Evolutionary conservation across 164 flowering plant genomes (phyloP), one percentile per base, ranked within the genome.

Genomic region (Protea cynaroides): DNA sequence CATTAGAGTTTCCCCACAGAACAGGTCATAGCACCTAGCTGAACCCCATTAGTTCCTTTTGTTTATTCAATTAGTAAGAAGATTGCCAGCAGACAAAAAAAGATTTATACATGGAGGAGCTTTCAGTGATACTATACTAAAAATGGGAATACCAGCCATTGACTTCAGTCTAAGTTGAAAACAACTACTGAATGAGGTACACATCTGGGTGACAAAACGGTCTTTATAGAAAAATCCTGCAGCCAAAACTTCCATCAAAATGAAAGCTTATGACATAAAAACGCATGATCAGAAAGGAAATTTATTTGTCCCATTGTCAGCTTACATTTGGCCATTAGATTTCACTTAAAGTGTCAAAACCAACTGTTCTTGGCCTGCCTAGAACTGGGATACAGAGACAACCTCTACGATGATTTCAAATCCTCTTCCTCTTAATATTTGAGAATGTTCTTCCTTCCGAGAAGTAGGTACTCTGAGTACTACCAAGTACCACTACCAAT

Each of bases 391-490:
- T 15, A 7, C n/a, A 43, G 44, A 46, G 47, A 44, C n/a, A n/a
- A 60, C 22, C 25, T 24, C 25, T 12, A 52, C 10, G 23, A 34
- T n/a, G n/a, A 1, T 7, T 25, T 87, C 80, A 86, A 19, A 76
- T 76, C 72, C 81, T 83, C n/a, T n/a, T n/a, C n/a, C n/a, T n/a
- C 84, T 80, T 92, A 78, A 92, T 88, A 82, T 92, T 90, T 13
- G 97, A 92, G 72, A 92, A 95, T 23, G 92, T 92, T 53, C 99
- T 97, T 11, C 79, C 84, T 69, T 95, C 99, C 1, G 99, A 95
- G 74, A 95, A 95, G 68, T 95, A 95, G 22, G 99, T 95, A 69
- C 99, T 94, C 59, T 91, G 97, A 51, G 92, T 92, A 55, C 99
- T 97, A 68, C 90, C 79, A 96, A 51, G 92, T 92, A 55, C 97